phyloP scores from a whole-genome alignment of 352 stramenopile species.

The Lagenidium sp. region DNA sequence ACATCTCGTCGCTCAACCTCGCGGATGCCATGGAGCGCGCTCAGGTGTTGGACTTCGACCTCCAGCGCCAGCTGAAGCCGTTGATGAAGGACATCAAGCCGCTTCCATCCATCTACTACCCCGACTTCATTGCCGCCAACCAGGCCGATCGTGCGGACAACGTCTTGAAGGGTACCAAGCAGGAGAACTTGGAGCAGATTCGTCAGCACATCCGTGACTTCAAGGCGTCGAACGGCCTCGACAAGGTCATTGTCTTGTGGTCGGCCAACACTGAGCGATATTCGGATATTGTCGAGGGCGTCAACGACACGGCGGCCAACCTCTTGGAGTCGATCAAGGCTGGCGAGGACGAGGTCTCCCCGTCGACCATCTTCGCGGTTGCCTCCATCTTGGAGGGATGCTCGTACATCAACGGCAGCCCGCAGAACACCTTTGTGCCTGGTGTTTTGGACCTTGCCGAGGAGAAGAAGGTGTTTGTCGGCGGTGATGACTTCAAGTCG shows the following conservation, averaged over 20 bases:
- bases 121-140: constrained; percentile 99
- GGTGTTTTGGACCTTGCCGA: constrained; percentile 94
- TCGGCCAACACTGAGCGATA: constrained; percentile 99
- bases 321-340: constrained; percentile 95
- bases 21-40: constrained; percentile 96
- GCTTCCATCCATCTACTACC: constrained; percentile 97
- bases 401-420: constrained; percentile 99
- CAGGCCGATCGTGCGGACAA: constrained; percentile 98
- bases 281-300: constrained; percentile 93
- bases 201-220: constrained; percentile 95
- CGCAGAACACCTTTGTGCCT: constrained; percentile 99
- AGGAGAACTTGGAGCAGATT: constrained; percentile 94
- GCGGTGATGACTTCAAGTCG: constrained; percentile 99
- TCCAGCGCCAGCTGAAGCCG: constrained; percentile 96
- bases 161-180: constrained; percentile 93
- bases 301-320: constrained; percentile 98
- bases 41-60: constrained; percentile 94
- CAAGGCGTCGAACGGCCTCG: constrained; percentile 90
- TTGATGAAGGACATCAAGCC: constrained; percentile 96
- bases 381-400: constrained; percentile 97
- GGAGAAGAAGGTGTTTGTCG: constrained; percentile 95
- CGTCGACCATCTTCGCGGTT: constrained; percentile 97
- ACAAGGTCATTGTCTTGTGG: constrained; percentile 99
- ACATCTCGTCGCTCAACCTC: constrained; percentile 96
- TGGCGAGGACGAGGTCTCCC: constrained; percentile 92